Base-by-base conservation (phyloP, 2,329 filamentous ascomycete species). In the Hortaea werneckii region DNA sequence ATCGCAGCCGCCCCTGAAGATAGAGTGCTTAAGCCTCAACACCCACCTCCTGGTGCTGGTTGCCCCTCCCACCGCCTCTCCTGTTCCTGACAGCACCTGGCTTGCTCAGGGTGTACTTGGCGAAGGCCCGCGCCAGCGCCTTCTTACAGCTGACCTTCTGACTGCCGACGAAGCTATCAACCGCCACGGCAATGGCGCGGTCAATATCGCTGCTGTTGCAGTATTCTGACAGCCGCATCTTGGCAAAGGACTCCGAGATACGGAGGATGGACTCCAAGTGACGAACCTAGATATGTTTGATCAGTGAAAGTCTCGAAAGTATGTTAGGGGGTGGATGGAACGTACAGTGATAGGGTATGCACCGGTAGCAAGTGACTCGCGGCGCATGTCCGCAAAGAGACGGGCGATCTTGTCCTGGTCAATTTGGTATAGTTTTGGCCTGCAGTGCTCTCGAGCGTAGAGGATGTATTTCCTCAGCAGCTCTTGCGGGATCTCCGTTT, bases 81-180 rank as follows among this genome's bases (percentile, higher is more conserved):
- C 43, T 11, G 28, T 40, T 40, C 37, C 37, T 39, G 5, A 44
- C 43, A 29, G 43, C 43, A 6, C 43, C 43, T 5, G 43, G 43
- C 38, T 28, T 28, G 12, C 13, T 12, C 28, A 75, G 63, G 6
- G 72, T 75, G 63, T 96, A 98, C 73, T 98, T 98, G 59, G 92
- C 88, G 71, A 98, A 98, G 4, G 92, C 87, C 49, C 92, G 77
- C 0, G 88, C 85, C 39, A 98, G 76, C 11, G 92, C 88, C 74
- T 95, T 95, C 77, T 96, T 98, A 70, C 87, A 92, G 70, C 87
- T 94, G 59, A 96, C 80, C 73, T 98, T 98, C 66, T 98, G 92
- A 58, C 86, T 94, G 50, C 85, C 87, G 38, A 98, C 87, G 61
- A 98, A 98, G 46, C 86, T 94, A 55, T 96, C 89, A 2, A 98